Evolutionary conservation across 2,329 filamentous ascomycete species (phyloP), one percentile per base, ranked within the genome.

Genomic region (Grosmannia huntii): DNA sequence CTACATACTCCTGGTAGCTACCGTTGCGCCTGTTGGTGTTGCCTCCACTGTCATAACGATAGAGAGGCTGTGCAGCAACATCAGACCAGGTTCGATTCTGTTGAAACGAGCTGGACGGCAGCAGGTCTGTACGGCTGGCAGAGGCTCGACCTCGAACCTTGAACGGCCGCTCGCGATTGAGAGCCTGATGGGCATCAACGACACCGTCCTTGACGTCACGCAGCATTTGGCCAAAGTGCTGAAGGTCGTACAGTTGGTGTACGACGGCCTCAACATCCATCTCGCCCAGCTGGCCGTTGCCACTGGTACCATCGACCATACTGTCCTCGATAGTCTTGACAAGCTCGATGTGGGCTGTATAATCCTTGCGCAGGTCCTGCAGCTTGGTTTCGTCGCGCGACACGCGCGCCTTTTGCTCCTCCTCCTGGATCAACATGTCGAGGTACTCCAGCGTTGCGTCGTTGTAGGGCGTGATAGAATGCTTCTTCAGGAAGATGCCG

Each of bases 361-460:
- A 59, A 56, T 68, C 63, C 33, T 62, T 56, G 51, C 64, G 48
- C 38, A 69, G 59, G 50, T 56, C 52, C 38, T 62, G 57, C 3
- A 70, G 63, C 28, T 64, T 64, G 6, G 57, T 55, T 2, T 57
- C 55, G 56, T 64, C 63, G 19, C 65, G 66, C 21, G 68, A 68
- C 46, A 62, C 62, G 2, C 62, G 48, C 4, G 71, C 62, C 61
- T 73, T 72, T 28, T 60, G 60, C 44, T 68, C 56, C 61, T 74
- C 70, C 50, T 71, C 66, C 41, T 69, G 65, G 60, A 75, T 74
- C 0, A 72, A 61, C 58, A 66, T 62, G 38, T 73, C 68, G 4
- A 75, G 63, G 59, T 75, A 74, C 14, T 65, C 70, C 4, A 72
- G 55, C 14, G 68, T 72, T 0, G 69, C 69, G 59, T 75, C 72